These are phyloP conservation scores for Magnaporthiopsis poae DNA, from an alignment of 2,329 filamentous ascomycete genomes.

Conservation along the genomic window DNA sequence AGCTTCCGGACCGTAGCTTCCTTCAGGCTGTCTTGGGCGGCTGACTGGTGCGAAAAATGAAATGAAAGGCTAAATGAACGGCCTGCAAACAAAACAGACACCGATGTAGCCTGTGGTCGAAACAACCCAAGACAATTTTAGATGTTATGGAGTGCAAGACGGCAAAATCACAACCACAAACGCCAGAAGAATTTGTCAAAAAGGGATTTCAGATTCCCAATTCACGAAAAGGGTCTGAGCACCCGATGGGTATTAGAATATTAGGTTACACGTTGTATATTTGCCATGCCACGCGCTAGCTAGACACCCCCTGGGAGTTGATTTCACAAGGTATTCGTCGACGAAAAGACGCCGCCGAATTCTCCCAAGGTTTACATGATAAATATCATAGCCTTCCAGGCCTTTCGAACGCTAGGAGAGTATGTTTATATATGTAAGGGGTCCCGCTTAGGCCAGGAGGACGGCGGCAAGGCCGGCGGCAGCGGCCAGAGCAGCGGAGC, in stretches of 20 bases:
- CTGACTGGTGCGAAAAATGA: no score
- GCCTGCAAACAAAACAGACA: no score
- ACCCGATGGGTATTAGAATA: conserved; percentile 33
- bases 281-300: conserved; percentile 15
- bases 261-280: conserved; percentile 34
- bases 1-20: no score
- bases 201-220: not conserved
- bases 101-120: no score
- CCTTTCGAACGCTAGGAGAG: conserved; percentile 26
- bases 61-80: no score
- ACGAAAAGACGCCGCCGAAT: conserved; percentile 19
- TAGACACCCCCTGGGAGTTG: conserved; percentile 18
- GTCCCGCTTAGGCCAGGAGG: conserved; percentile 40
- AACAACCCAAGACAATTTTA: no score
- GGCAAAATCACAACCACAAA: not conserved
- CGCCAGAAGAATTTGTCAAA: not conserved
- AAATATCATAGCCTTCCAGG: conserved; percentile 31
- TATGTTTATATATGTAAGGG: conserved; percentile 6
- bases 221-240: not conserved
- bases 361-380: conserved; percentile 4
- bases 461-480: conserved; percentile 44
- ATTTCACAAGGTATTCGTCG: conserved; percentile 16
- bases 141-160: not conserved
- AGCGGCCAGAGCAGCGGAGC: conserved; percentile 45
- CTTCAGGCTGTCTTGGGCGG: no score